Conservation (phyloP, 768 basidiomycete species). For the Pleurotus eryngii region DNA sequence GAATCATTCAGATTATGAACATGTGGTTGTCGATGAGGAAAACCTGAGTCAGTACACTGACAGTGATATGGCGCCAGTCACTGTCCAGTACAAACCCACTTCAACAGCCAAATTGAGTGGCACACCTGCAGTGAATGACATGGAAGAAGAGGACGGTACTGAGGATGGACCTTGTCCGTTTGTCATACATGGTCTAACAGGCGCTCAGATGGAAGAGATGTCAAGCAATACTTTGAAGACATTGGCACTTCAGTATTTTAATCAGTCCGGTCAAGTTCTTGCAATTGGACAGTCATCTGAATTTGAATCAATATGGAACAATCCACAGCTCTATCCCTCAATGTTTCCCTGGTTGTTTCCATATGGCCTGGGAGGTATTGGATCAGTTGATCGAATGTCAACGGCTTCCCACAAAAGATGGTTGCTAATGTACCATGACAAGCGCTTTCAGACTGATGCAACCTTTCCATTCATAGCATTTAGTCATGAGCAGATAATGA, state of each 20-base stretch:
- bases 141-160: constrained; percentile 16
- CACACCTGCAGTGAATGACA: constrained; percentile 22
- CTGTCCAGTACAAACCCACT: constrained; percentile 17
- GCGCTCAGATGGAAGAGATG: constrained; percentile 12
- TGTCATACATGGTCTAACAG: constrained; percentile 22
- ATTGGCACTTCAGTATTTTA: constrained; percentile 23
- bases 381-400: constrained; percentile 15
- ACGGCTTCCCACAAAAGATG: constrained; percentile 20
- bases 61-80: constrained; percentile 16
- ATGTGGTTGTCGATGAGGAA: constrained; percentile 25
- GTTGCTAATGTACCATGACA: constrained; percentile 36
- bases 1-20: constrained; percentile 30
- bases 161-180: constrained; percentile 20
- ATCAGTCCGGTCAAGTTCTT: constrained; percentile 20
- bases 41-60: constrained; percentile 21
- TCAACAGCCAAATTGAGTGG: constrained; percentile 19
- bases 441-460: constrained; percentile 33
- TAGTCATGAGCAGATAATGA: constrained; percentile 34
- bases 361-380: constrained; percentile 35
- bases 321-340: constrained; percentile 29
- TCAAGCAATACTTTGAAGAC: constrained; percentile 14
- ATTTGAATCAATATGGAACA: constrained; percentile 28
- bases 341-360: constrained; percentile 42
- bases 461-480: constrained; percentile 35
- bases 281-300: constrained; percentile 22